A percentile compares a stretch with the other conserved stretches of the same genome.
Evolutionary conservation across 2,329 filamentous ascomycete genomes (phyloP).

Genomic region (Penicillium sclerotigenum): DNA sequence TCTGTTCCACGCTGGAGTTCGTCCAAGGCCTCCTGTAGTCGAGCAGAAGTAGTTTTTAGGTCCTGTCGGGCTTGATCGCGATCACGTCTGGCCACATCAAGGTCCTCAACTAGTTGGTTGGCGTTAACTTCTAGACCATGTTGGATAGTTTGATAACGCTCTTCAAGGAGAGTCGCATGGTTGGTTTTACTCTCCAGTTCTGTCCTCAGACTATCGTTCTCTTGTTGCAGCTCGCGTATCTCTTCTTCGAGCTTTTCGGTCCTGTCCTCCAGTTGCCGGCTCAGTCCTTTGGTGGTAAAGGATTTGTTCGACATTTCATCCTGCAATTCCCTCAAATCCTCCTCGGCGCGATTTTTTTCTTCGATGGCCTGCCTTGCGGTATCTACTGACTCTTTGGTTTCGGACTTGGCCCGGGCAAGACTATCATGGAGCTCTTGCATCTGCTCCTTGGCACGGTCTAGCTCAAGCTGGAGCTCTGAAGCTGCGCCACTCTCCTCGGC

Average conservation of each 20-base stretch:
- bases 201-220: slow-evolving; percentile 44
- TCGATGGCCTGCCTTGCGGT: slow-evolving; percentile 50
- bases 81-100: slow-evolving; percentile 44
- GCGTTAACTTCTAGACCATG: slow-evolving; percentile 39
- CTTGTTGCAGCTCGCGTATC: slow-evolving; percentile 52
- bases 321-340: slow-evolving; percentile 61
- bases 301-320: slow-evolving; percentile 79
- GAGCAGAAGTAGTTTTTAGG: slow-evolving; percentile 41
- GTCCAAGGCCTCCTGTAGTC: slow-evolving; percentile 55
- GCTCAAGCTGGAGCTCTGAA: slow-evolving; percentile 50
- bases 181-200: slow-evolving; percentile 46
- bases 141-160: slow-evolving; percentile 44
- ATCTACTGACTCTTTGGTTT: slow-evolving; percentile 45
- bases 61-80: slow-evolving; percentile 47
- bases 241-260: slow-evolving; percentile 64
- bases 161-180: slow-evolving; percentile 49
- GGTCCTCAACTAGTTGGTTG: slow-evolving; percentile 42
- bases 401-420: slow-evolving; percentile 38
- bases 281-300: slow-evolving; percentile 69
- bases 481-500: slow-evolving; percentile 43
- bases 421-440: slow-evolving; percentile 45
- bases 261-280: slow-evolving; percentile 72
- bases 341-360: slow-evolving; percentile 49
- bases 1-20: slow-evolving; percentile 58
- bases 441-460: slow-evolving; percentile 45